Evolutionary conservation across 305 asterid species (phyloP), one percentile per base, ranked within the genome.

Genomic region (Striga hermonthica): DNA sequence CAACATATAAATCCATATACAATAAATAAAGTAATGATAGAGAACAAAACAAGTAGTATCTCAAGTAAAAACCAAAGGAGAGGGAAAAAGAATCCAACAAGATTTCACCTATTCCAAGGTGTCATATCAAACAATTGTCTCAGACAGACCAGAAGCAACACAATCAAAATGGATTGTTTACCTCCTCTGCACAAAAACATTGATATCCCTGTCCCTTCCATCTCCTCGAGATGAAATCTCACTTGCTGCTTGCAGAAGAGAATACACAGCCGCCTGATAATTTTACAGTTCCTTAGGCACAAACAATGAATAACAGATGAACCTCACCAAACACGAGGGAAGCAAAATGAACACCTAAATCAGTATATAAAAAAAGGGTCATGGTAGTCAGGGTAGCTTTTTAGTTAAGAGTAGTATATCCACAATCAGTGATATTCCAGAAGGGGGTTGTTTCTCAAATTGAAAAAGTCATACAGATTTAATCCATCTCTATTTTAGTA

Each of bases 211-310:
- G 74, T 88, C 96, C 82, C 97, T 88, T 70, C 91, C 88, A 74
- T 94, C 95, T 66, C 97, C 97, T 76, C 91, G 86, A 70, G 96
- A 90, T 74, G 93, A 85, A 78, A 90, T 79, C 81, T 94, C 97
- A 61, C 52, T 79, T 60, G 88, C 97, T 74, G 99, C 96, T 81
- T 78, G 91, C 62, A 94, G 86, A 62, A 90, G 86, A 74, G 95
- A 83, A 74, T 82, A 88, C 9, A 86, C 96, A 68, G 96, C 84
- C 38, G 95, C 99, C 99, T 93, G 90, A 65, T 72, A 78, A 65
- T 70, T 61, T 45, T 59, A 74, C 35, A 78, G 69, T 40, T 74
- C 75, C 6, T 77, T 79, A 68, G 66, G 71, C 74, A 6, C 35
- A 50, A 55, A 66, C 53, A 45, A 65, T 15, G 36, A 67, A 60